Base-by-base conservation (phyloP, 441 rosid species). In the Bocquillonia castaneifolia region DNA sequence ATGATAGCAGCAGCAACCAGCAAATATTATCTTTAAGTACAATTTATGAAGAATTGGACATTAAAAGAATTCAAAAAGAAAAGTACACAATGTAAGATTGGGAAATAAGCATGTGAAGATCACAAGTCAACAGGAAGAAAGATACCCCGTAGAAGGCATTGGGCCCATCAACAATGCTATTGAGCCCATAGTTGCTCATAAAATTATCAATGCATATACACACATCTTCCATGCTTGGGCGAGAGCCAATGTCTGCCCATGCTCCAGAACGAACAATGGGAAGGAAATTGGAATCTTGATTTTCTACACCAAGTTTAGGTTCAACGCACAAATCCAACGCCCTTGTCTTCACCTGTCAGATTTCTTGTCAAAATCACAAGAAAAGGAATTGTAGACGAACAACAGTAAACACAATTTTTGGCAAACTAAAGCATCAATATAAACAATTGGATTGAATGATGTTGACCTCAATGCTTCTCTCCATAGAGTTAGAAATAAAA, bases 131-230 rank as follows among this genome's bases (percentile, higher is more conserved):
- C 53, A 40, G 47, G 44, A 72, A 73, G 64, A 60, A 22, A 45
- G 18, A 26, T 84, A 90, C 98, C 90, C 93, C 98, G 58, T 90
- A 92, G 78, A 92, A 87, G 71, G 98, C 91, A 81, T 71, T 86
- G 22, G 93, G 96, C 44, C 79, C 83, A 18, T 79, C 80, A 26
- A 62, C 53, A 40, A 69, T 67, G 53, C 69, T 74, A 65, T 71
- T 57, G 60, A 88, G 75, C 20, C 88, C 86, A 70, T 75, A 84
- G 63, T 78, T 82, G 68, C 60, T 71, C 76, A 76, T 58, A 60
- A 92, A 83, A 77, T 88, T 69, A 34, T 92, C 98, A 20, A 84
- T 64, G 39, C 98, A 76, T 48, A 86, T 40, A 69, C 77, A 90
- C 40, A 72, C 95, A 79, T 92, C 97, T 76, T 92, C 97, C 98